Conservation (phyloP, 2,329 filamentous ascomycete genomes). For the Cladosporium sp. region DNA sequence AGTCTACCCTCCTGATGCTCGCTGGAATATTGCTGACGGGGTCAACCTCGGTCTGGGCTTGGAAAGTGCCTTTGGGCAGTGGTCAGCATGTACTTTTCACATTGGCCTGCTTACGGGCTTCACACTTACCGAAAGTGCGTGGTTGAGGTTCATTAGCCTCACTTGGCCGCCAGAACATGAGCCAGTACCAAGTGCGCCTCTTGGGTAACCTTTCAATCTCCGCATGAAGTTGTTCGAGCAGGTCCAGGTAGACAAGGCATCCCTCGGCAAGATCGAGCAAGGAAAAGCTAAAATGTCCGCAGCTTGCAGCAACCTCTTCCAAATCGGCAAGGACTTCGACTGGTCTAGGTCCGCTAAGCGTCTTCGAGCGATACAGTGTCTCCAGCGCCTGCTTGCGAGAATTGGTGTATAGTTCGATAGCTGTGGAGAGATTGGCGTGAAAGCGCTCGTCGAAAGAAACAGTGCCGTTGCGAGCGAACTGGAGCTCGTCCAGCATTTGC, state of each 20-base stretch:
- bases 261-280: constrained; percentile 88
- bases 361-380: constrained; percentile 70
- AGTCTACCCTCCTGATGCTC: constrained; percentile 27
- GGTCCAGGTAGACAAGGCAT: constrained; percentile 74
- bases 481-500: constrained; percentile 80
- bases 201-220: constrained; percentile 59
- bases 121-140: background rate
- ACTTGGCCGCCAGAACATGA: constrained; percentile 65
- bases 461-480: constrained; percentile 52
- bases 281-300: constrained; percentile 92
- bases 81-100: constrained; percentile 16
- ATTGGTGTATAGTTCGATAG: constrained; percentile 71
- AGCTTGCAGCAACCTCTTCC: constrained; percentile 96
- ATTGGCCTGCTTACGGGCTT: background rate
- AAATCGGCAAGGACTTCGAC: constrained; percentile 79
- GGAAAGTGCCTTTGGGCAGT: constrained; percentile 6
- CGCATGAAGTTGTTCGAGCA: constrained; percentile 76
- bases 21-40: constrained; percentile 22
- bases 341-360: constrained; percentile 32
- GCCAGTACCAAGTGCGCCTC: constrained; percentile 75
- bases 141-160: background rate
- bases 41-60: constrained; percentile 2
- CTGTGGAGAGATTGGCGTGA: constrained; percentile 72
- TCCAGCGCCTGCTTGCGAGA: constrained; percentile 72
- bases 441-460: constrained; percentile 78